phyloP scores from a whole-genome alignment of 106 monocot genomes.

The Apostasia shenzhenica region DNA sequence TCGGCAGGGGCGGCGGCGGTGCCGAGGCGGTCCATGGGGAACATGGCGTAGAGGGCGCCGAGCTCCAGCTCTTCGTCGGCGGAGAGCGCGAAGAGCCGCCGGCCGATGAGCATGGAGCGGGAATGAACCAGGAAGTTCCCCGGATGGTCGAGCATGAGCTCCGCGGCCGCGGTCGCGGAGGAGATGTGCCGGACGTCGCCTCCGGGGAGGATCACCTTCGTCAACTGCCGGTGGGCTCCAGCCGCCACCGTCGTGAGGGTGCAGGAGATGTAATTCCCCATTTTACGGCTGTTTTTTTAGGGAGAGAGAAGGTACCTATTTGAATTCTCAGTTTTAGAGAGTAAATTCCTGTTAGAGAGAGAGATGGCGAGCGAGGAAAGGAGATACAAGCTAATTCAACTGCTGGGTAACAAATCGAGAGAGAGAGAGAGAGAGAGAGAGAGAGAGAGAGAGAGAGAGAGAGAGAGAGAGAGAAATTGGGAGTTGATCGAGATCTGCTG shows the following conservation, averaged over 20 bases:
- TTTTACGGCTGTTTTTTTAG: neutral
- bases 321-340: too few species aligned
- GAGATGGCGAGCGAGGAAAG: neutral
- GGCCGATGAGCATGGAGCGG: slow-evolving; percentile 5
- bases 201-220: slow-evolving; percentile 10
- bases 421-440: too few species aligned
- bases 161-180: slow-evolving; percentile 8
- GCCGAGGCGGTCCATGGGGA: slow-evolving; percentile 12
- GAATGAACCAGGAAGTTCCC: slow-evolving; percentile 16
- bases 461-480: too few species aligned
- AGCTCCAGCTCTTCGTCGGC: slow-evolving; percentile 18
- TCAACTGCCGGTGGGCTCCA: neutral
- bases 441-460: too few species aligned
- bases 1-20: slow-evolving; percentile 4
- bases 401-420: too few species aligned
- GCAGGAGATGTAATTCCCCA: slow-evolving; percentile 22
- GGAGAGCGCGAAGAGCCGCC: slow-evolving; percentile 9
- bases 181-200: slow-evolving; percentile 2
- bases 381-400: neutral
- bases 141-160: slow-evolving; percentile 19
- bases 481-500: too few species aligned
- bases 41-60: slow-evolving; percentile 11
- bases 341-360: neutral
- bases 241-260: neutral
- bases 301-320: too few species aligned